Evolutionary conservation across 495 filamentous ascomycete species (phyloP).

Genomic region (Rhizodiscina lignyota): DNA sequence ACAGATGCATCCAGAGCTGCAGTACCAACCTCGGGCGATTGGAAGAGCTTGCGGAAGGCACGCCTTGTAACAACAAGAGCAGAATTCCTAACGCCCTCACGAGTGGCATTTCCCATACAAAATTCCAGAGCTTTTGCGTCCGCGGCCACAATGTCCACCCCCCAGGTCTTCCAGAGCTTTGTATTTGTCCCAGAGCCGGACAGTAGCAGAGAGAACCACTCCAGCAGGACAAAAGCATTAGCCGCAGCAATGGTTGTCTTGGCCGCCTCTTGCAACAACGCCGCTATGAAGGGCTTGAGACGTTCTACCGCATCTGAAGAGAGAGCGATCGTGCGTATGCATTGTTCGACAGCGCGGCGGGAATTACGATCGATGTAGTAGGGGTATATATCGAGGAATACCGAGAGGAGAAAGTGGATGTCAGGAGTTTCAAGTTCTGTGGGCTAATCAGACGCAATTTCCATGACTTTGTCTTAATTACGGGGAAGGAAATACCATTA

Average conservation of each 20-base stretch:
- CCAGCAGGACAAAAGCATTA: conserved; percentile 74
- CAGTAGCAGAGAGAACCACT: conserved; percentile 70
- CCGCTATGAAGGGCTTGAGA: conserved; percentile 42
- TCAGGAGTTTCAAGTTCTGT: conserved; percentile 3
- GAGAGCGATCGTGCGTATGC: conserved; percentile 45
- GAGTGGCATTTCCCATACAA: conserved; percentile 47
- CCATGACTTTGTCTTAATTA: conserved; percentile 5
- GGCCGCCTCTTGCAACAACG: conserved; percentile 41
- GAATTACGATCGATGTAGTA: conserved; percentile 77
- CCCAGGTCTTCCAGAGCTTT: conserved; percentile 45
- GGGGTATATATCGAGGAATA: conserved; percentile 72
- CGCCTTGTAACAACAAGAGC: conserved; percentile 22
- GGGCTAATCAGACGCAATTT: neutral
- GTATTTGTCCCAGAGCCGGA: conserved; percentile 35
- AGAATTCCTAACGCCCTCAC: conserved; percentile 34
- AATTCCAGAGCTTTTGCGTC: conserved; percentile 58
- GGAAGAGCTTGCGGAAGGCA: conserved; percentile 53
- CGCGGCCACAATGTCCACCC: conserved; percentile 41
- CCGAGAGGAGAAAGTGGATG: conserved; percentile 32
- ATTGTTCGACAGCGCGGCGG: conserved; percentile 61
- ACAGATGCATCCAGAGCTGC: conserved; percentile 47
- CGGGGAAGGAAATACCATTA: too few relatives aligned
- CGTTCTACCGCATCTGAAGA: conserved; percentile 32
- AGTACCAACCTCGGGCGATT: conserved; percentile 34
- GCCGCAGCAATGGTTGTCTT: conserved; percentile 60